These are phyloP conservation scores for Pichia sp. DNA, from an alignment of 1,139 yeast genomes.

Conservation along the genomic window DNA sequence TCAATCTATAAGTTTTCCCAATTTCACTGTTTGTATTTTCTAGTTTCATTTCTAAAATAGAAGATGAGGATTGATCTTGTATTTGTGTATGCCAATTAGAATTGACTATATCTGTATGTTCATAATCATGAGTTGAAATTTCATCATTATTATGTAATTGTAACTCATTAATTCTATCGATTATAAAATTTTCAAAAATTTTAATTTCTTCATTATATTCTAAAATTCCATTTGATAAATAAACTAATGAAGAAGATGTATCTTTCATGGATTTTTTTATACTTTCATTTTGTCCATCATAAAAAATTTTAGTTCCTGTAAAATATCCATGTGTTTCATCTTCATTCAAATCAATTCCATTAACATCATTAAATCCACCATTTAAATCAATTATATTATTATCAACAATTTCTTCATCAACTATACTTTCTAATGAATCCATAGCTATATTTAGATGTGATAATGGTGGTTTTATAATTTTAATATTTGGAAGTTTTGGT, in stretches of 20 bases:
- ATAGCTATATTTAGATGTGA: not conserved
- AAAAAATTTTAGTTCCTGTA: conserved; percentile 7
- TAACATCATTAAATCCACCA: conserved; percentile 8
- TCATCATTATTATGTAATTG: not conserved
- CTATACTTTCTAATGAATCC: conserved; percentile 11
- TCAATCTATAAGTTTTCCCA: conserved; percentile 1
- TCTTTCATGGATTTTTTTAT: conserved; percentile 1
- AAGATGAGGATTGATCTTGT: conserved; percentile 6
- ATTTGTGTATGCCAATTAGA: not conserved
- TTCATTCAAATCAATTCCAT: not conserved
- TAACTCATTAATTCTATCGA: conserved; percentile 11
- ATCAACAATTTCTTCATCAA: conserved; percentile 11
- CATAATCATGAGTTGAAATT: not conserved
- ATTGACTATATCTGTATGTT: not conserved
- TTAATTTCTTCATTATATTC: conserved; percentile 21
- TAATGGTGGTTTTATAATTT: not conserved
- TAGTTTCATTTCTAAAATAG: conserved; percentile 10
- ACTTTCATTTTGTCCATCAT: not conserved
- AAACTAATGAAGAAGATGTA: conserved; percentile 2
- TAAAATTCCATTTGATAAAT: conserved; percentile 18
- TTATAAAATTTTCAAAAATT: conserved; percentile 32
- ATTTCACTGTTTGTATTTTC: not conserved
- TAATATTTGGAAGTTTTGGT: conserved; percentile 19
- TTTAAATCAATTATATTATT: conserved; percentile 8
- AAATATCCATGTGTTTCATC: conserved; percentile 1